A percentile compares a stretch with the other conserved stretches of the same genome.
Conservation (phyloP, 371 early-diverging fungal genomes). For the Amoeboaphelidium protococcarum region DNA sequence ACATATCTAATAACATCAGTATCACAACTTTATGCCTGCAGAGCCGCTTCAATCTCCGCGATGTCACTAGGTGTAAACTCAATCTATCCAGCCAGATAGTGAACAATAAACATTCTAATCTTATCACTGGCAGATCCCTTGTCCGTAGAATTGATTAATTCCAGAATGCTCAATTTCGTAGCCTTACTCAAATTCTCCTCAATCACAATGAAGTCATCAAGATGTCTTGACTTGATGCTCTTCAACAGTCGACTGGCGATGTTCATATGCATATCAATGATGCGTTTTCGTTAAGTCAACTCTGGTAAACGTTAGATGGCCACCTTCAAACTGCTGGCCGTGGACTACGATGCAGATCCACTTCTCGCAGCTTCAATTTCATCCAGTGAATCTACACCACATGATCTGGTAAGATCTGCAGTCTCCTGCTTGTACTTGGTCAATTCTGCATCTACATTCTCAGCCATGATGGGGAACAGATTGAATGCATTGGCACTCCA, state of each 20-base stretch:
- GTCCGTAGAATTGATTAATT: no score
- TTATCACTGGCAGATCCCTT: constrained; percentile 74
- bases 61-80: constrained; percentile 46
- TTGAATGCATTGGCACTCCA: constrained; percentile 75
- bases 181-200: constrained; percentile 59
- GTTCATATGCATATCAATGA: constrained; percentile 94
- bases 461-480: constrained; percentile 94
- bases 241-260: constrained; percentile 79
- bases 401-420: constrained; percentile 56
- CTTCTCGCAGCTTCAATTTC: constrained; percentile 30
- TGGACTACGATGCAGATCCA: constrained; percentile 28
- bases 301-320: constrained; percentile 85
- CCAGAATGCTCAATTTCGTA: no score
- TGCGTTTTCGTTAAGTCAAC: constrained; percentile 77
- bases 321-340: constrained; percentile 57
- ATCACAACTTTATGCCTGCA: constrained; percentile 42
- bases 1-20: constrained; percentile 43
- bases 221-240: constrained; percentile 69
- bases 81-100: constrained; percentile 41
- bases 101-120: constrained; percentile 62
- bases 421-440: constrained; percentile 79
- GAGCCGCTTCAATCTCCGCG: constrained; percentile 47
- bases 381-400: constrained; percentile 57
- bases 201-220: constrained; percentile 81
- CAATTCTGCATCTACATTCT: constrained; percentile 66